A percentile compares a stretch with the other conserved stretches of the same genome.
These are phyloP conservation scores for Phyllosticta ampelicida DNA, from an alignment of 2,329 filamentous ascomycete genomes.

Conservation along the genomic window DNA sequence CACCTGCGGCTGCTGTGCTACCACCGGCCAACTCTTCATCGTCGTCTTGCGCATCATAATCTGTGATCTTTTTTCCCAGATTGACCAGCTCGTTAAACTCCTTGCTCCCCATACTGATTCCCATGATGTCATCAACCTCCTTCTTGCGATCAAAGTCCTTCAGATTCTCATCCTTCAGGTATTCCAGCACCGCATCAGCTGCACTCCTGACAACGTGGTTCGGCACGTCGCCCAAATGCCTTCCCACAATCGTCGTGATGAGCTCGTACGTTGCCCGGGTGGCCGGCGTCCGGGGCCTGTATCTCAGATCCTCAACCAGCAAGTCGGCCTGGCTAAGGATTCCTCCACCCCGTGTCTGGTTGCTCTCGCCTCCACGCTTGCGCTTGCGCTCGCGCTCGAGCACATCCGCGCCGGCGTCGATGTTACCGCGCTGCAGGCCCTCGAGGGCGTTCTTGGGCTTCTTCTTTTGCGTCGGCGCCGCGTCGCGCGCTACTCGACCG, in stretches of 20 bases:
- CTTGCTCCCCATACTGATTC: slow-evolving; percentile 69
- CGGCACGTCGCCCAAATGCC: slow-evolving; percentile 81
- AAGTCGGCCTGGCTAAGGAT: slow-evolving; percentile 78
- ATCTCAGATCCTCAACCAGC: slow-evolving; percentile 81
- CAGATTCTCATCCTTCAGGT: slow-evolving; percentile 85
- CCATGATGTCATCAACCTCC: slow-evolving; percentile 87
- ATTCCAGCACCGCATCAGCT: slow-evolving; percentile 82
- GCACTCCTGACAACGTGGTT: slow-evolving; percentile 88
- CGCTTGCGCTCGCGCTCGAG: slow-evolving; percentile 77
- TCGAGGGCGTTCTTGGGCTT: slow-evolving; percentile 45
- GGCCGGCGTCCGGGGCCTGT: slow-evolving; percentile 80
- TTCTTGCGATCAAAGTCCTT: slow-evolving; percentile 99
- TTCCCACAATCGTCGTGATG: slow-evolving; percentile 82
- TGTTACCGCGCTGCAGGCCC: slow-evolving; percentile 61
- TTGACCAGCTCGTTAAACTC: slow-evolving; percentile 97
- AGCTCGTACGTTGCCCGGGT: slow-evolving; percentile 91
- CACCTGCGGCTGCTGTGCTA: slow-evolving; percentile 47
- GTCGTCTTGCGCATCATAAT: slow-evolving; percentile 93
- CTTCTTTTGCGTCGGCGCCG: slow-evolving; percentile 60
- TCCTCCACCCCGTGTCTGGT: slow-evolving; percentile 59
- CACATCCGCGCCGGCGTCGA: slow-evolving; percentile 74
- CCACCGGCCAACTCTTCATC: slow-evolving; percentile 71
- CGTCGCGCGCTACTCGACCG: slow-evolving; percentile 65
- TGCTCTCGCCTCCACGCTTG: slow-evolving; percentile 63
- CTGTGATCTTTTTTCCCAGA: slow-evolving; percentile 95